A percentile compares a stretch with the other conserved stretches of the same genome.
Evolutionary conservation across 441 rosid genomes (phyloP).

Genomic region (Populus tomentosa): DNA sequence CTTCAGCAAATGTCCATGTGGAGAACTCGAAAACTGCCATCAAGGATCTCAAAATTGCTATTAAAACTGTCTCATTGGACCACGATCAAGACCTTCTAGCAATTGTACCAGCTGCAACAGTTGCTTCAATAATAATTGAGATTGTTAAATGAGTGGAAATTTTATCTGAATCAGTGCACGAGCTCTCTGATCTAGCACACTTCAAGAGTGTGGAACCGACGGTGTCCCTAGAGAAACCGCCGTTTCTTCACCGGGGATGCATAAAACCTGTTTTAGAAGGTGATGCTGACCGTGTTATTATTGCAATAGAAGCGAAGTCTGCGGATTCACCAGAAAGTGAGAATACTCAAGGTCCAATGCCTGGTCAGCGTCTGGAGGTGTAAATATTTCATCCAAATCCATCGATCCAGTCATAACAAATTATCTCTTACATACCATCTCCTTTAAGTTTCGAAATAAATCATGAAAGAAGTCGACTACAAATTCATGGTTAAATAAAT

Average conservation of each 20-base stretch:
- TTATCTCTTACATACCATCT: too few species aligned
- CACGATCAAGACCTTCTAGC: constrained; percentile 33
- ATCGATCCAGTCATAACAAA: too few species aligned
- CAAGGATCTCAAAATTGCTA: constrained; percentile 11
- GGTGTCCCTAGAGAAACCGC: too few species aligned
- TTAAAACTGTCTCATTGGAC: constrained; percentile 29
- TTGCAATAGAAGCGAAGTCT: constrained; percentile 23
- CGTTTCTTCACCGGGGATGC: constrained; percentile 37
- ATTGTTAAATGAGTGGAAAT: constrained; percentile 47
- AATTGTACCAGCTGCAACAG: constrained; percentile 55
- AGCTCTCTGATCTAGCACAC: constrained; percentile 35
- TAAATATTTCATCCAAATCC: constrained; percentile 19
- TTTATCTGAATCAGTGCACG: constrained; percentile 45
- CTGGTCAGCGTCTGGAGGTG: constrained; percentile 11
- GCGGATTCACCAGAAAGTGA: constrained; percentile 20
- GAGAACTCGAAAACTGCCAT: background rate
- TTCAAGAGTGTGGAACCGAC: too few species aligned
- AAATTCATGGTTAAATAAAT: too few species aligned
- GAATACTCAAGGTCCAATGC: constrained; percentile 13
- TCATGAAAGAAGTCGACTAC: too few species aligned
- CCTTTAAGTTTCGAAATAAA: too few species aligned
- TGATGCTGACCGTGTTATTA: constrained; percentile 27
- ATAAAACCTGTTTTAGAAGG: constrained; percentile 45
- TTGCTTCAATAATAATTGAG: constrained; percentile 53
- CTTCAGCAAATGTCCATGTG: constrained; percentile 38